A percentile compares a stretch with the other conserved stretches of the same genome.
Conservation (phyloP, 495 filamentous ascomycete species). For the Cercophora scortea region DNA sequence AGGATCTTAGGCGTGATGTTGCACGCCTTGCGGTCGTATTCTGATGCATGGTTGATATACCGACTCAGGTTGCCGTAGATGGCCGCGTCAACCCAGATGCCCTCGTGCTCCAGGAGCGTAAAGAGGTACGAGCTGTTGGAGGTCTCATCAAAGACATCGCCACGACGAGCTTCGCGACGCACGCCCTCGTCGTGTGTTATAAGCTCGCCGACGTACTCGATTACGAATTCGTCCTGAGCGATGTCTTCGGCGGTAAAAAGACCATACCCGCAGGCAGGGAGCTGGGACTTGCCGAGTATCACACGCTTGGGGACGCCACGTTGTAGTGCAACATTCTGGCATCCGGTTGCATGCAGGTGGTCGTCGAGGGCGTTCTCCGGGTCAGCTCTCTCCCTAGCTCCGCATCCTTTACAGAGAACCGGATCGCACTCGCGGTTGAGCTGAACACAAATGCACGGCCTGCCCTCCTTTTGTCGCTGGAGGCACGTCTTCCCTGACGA, state of each 20-base stretch:
- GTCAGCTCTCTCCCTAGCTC: conserved; percentile 53
- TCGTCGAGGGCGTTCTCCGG: conserved; percentile 50
- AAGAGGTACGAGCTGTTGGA: conserved; percentile 59
- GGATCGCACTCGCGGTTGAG: conserved; percentile 67
- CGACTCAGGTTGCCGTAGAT: conserved; percentile 50
- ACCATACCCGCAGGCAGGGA: conserved; percentile 54
- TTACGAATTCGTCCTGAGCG: conserved; percentile 51
- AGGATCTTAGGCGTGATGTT: conserved; percentile 50
- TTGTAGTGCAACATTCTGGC: conserved; percentile 57
- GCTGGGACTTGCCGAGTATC: conserved; percentile 52
- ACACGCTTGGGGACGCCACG: conserved; percentile 51
- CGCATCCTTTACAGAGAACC: conserved; percentile 57
- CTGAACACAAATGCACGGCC: conserved; percentile 49
- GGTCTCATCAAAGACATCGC: conserved; percentile 56
- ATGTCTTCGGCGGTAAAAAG: conserved; percentile 57
- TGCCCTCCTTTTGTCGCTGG: conserved; percentile 36
- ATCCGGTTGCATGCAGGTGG: conserved; percentile 39
- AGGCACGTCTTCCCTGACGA: conserved; percentile 43
- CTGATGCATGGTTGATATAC: conserved; percentile 60
- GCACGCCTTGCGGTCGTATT: conserved; percentile 38
- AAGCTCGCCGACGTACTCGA: conserved; percentile 68
- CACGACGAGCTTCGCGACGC: conserved; percentile 43
- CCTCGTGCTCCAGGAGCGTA: conserved; percentile 48
- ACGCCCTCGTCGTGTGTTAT: conserved; percentile 57
- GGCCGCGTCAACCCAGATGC: conserved; percentile 44